These are phyloP conservation scores for Bothriochloa decipiens DNA, from an alignment of 176 grass and related monocot genomes.

Conservation along the genomic window DNA sequence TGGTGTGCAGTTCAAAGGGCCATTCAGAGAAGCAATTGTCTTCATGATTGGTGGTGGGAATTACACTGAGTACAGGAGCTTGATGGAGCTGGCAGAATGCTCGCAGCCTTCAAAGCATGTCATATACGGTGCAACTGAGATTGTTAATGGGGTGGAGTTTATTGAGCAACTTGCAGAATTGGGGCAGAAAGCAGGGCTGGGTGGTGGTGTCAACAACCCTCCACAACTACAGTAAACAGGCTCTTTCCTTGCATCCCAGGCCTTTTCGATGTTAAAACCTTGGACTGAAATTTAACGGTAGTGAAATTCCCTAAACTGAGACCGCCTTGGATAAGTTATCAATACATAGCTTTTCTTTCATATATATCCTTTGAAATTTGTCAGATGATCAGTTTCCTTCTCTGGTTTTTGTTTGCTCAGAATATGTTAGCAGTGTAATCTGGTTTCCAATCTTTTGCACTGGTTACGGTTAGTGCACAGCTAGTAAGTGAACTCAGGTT, in stretches of 20 bases:
- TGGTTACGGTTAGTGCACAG: neutral
- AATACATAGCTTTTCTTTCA: conserved; percentile 13
- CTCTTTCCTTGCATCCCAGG: conserved; percentile 11
- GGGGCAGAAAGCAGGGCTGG: conserved; percentile 82
- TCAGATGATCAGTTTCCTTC: neutral
- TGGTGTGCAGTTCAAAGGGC: conserved; percentile 84
- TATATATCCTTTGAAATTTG: neutral
- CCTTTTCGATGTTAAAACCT: conserved; percentile 21
- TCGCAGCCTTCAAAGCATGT: conserved; percentile 87
- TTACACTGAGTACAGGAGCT: conserved; percentile 93
- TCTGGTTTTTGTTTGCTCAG: neutral
- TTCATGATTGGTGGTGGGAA: conserved; percentile 99
- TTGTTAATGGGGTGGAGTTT: conserved; percentile 81
- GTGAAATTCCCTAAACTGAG: conserved; percentile 25
- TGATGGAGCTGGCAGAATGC: conserved; percentile 75
- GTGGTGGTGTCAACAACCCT: conserved; percentile 46
- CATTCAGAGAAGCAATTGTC: conserved; percentile 95
- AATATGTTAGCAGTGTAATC: neutral
- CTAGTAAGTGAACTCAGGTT: neutral
- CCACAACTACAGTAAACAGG: conserved; percentile 48
- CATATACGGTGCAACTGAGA: conserved; percentile 84
- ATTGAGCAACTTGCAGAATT: conserved; percentile 77
- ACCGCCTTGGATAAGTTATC: conserved; percentile 33
- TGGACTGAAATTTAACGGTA: neutral
- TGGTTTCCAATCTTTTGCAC: neutral